phyloP scores from a whole-genome alignment of 2,329 filamentous ascomycete species.

The Endothia cerciana region DNA sequence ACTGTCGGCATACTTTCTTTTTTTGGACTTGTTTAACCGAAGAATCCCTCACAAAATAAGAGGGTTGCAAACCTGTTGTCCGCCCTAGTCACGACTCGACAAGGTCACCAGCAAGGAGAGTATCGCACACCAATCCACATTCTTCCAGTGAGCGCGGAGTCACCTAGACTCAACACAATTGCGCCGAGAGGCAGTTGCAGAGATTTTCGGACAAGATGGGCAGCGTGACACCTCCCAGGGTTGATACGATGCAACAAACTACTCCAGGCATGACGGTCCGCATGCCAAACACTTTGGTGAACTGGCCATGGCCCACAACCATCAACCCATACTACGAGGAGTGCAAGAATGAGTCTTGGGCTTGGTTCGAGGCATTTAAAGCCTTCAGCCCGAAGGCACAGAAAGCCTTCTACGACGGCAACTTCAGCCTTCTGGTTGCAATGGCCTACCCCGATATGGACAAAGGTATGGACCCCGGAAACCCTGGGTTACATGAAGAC shows the following conservation, averaged over 20 bases:
- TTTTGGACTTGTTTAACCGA: neutral
- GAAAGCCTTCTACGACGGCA: slow-evolving; percentile 29
- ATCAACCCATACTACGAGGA: neutral
- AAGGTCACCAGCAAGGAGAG: neutral
- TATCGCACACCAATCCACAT: neutral
- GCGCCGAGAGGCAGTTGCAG: neutral
- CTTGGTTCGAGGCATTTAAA: slow-evolving; percentile 20
- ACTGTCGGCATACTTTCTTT: neutral
- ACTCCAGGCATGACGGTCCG: neutral
- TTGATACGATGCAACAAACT: neutral
- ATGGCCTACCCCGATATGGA: neutral
- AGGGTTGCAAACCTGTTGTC: neutral
- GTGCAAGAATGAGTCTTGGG: neutral
- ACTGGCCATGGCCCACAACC: neutral
- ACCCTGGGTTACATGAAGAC: too few species aligned
- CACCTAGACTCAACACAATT: neutral
- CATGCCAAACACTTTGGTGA: neutral
- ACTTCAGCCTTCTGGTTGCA: slow-evolving; percentile 24
- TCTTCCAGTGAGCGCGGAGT: neutral
- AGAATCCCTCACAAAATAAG: neutral
- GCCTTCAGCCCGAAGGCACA: slow-evolving; percentile 30
- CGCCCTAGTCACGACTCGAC: neutral
- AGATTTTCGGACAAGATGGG: neutral
- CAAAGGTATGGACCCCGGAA: neutral
- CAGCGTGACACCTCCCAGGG: neutral